Evolutionary conservation across 305 asterid species (phyloP), one percentile per base, ranked within the genome.

Genomic region (Salvia sclarea): DNA sequence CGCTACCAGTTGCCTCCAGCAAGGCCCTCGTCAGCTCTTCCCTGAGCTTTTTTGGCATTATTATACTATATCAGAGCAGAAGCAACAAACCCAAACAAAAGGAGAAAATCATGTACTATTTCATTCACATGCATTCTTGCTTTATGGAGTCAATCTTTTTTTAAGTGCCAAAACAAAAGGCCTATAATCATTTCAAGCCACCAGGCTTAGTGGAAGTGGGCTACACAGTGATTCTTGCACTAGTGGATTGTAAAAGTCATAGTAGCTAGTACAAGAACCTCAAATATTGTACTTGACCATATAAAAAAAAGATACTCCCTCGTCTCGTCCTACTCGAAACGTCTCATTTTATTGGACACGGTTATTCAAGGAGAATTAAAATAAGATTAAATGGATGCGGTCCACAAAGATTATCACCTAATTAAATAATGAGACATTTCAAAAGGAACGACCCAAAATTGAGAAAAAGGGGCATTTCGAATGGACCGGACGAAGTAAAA

Each of bases 1-100:
- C 69, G 69, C 47, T 12, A 63, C 21, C 70, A 56, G 73, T 79
- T 70, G 85, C 82, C 75, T 91, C 96, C 81, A 84, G 67, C 73
- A 91, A 80, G 68, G 95, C 86, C 86, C 78, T 81, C 61, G 86
- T 80, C 87, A 91, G 85, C 86, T 89, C 96, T 83, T 88, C 97
- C 63, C 96, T 89, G 86, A 88, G 88, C 97, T 91, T 86, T 86
- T 76, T 71, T 71, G 73, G 66, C 83, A 52, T 54, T 69, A 76
- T 30, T 55, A 58, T 54, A n/a, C n/a, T n/a, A 61, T 16, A 13
- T 60, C 35, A 60, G 38, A 61, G 61, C 55, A 76, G 53, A 54
- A 72, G 69, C 48, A 56, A 38, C 33, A 37, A 40, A 30, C 17
- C 31, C 61, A 62, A 37, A 38, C 63, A 8, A 1, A 6, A 49